Conservation (phyloP, 805 yeast species). For the Monosporozyma aquatica region DNA sequence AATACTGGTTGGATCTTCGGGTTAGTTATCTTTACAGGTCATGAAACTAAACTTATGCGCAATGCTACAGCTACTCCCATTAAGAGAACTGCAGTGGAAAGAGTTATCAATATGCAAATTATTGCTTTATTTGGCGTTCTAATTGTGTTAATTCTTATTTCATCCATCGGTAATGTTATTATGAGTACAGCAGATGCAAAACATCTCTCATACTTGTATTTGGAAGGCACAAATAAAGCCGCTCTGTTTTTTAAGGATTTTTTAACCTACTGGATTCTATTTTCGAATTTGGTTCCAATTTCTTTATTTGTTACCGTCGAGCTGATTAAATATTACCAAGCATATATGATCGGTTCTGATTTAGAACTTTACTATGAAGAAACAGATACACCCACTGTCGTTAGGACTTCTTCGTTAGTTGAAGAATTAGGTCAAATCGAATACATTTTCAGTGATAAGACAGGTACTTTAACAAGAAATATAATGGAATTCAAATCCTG, state of each 20-base stretch:
- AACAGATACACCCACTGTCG: constrained; percentile 89
- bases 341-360: constrained; percentile 86
- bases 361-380: constrained; percentile 83
- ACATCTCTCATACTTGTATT: constrained; percentile 52
- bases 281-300: constrained; percentile 95
- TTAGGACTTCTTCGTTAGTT: constrained; percentile 88
- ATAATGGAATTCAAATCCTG: constrained; percentile 95
- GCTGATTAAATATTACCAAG: constrained; percentile 90
- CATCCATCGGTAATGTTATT: constrained; percentile 82
- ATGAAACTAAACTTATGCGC: constrained; percentile 95
- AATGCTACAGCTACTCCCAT: constrained; percentile 98
- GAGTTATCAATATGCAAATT: constrained; percentile 87
- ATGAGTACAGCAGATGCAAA: constrained; percentile 43
- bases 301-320: constrained; percentile 95
- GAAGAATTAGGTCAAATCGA: constrained; percentile 97
- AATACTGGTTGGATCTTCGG: constrained; percentile 96
- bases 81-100: constrained; percentile 92
- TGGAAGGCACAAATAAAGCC: constrained; percentile 59
- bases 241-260: constrained; percentile 76
- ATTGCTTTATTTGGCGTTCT: constrained; percentile 77
- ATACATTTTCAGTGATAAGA: constrained; percentile 91
- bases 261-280: constrained; percentile 91
- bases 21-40: constrained; percentile 90
- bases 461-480: constrained; percentile 93
- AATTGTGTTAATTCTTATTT: constrained; percentile 64